phyloP scores from a whole-genome alignment of 2,329 filamentous ascomycete species.

The Penicillium hordei region DNA sequence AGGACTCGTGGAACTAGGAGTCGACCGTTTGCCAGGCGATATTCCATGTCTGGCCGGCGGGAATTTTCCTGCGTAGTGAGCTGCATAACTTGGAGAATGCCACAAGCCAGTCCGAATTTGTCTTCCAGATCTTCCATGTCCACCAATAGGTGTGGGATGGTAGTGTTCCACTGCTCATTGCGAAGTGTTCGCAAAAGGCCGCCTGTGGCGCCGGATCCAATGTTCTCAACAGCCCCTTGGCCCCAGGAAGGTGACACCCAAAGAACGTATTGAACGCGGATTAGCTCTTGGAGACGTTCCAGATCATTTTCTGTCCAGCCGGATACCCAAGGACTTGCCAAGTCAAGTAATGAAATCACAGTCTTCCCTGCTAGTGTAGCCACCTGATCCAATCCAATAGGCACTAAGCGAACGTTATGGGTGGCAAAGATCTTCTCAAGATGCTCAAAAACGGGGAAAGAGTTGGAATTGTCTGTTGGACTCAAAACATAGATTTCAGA shows the following conservation, averaged over 20 bases:
- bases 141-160: constrained; percentile 23
- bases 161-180: constrained; percentile 24
- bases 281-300: constrained; percentile 10
- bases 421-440: constrained; percentile 15
- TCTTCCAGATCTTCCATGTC: constrained; percentile 14
- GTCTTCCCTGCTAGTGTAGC: constrained; percentile 14
- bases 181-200: constrained; percentile 29
- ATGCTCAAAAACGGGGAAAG: constrained; percentile 6
- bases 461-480: background rate
- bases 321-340: constrained; percentile 15
- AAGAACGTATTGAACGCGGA: constrained; percentile 20
- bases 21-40: constrained; percentile 14
- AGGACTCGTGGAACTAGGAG: constrained; percentile 16
- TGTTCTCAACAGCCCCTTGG: constrained; percentile 13
- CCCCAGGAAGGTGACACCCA: constrained; percentile 21
- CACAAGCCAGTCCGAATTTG: constrained; percentile 7
- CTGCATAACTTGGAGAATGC: constrained; percentile 18
- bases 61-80: constrained; percentile 14
- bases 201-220: constrained; percentile 20
- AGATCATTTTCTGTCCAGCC: constrained; percentile 14
- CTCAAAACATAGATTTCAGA: constrained; percentile 17
- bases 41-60: constrained; percentile 16
- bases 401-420: constrained; percentile 12
- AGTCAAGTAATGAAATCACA: constrained; percentile 22
- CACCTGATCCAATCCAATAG: constrained; percentile 13